Evolutionary conservation across 2,329 filamentous ascomycete genomes (phyloP).

Genomic region (Eutypella sp.): DNA sequence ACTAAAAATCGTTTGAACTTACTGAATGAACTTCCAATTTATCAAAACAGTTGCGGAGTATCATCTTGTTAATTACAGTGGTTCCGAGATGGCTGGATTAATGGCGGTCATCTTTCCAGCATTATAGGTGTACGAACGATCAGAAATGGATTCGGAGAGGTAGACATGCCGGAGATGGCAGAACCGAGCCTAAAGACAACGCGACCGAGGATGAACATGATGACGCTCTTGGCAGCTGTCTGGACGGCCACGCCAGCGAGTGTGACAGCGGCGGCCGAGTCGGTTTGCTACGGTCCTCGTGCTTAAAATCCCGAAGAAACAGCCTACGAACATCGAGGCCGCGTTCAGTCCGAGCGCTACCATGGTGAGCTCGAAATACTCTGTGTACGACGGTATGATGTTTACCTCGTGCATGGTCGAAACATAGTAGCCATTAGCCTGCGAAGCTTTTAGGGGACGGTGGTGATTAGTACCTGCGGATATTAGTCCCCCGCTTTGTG

Average conservation of each 20-base stretch:
- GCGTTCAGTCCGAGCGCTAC: constrained; percentile 51
- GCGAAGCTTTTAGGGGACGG: constrained; percentile 6
- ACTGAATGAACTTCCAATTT: too few relatives aligned
- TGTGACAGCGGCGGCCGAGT: constrained; percentile 37
- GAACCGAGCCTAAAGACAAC: constrained; percentile 44
- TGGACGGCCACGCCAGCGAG: constrained; percentile 42
- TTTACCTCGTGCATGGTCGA: constrained; percentile 54
- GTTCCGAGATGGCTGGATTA: neutral
- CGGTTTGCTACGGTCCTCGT: constrained; percentile 37
- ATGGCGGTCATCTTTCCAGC: neutral
- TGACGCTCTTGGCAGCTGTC: constrained; percentile 43
- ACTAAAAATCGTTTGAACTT: too few relatives aligned
- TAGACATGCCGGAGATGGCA: constrained; percentile 40
- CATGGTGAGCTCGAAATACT: constrained; percentile 51
- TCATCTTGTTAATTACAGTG: neutral
- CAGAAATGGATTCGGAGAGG: constrained; percentile 44
- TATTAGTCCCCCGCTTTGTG: neutral
- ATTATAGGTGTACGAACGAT: constrained; percentile 30
- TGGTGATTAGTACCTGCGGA: neutral
- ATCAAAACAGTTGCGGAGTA: neutral
- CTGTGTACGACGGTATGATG: constrained; percentile 50
- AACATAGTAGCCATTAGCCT: constrained; percentile 36
- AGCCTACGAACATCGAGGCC: constrained; percentile 49
- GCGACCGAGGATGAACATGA: constrained; percentile 45
- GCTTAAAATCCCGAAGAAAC: constrained; percentile 38